Evolutionary conservation across 192 early-diverging fungal genomes (phyloP).

Genomic region (Backusella macrospora): DNA sequence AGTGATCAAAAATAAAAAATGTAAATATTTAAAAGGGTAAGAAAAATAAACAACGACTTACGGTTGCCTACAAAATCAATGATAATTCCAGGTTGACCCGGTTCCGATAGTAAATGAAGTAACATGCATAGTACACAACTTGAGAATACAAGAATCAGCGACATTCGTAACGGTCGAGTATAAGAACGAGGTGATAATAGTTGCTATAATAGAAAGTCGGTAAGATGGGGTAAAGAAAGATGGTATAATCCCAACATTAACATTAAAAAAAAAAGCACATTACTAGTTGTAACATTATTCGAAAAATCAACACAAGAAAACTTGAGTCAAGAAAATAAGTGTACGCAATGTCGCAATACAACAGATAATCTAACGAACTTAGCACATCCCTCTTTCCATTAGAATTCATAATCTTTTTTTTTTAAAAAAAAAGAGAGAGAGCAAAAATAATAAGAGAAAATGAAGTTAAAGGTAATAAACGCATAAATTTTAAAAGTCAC

Average conservation of each 20-base stretch:
- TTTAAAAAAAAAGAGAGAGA: background rate
- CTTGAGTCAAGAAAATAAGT: constrained; percentile 40
- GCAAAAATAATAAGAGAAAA: background rate
- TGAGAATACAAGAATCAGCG: constrained; percentile 26
- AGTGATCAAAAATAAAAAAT: background rate
- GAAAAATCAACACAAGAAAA: constrained; percentile 29
- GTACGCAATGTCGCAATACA: constrained; percentile 42
- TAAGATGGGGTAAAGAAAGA: background rate
- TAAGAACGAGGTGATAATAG: constrained; percentile 35
- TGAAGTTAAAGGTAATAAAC: background rate
- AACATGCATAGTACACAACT: constrained; percentile 29
- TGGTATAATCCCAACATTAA: background rate
- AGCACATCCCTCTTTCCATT: constrained; percentile 36
- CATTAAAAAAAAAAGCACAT: background rate
- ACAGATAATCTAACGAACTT: constrained; percentile 38
- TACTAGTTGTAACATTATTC: constrained; percentile 37
- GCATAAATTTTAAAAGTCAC: background rate
- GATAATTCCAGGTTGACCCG: constrained; percentile 30
- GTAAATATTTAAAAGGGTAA: background rate
- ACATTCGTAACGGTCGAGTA: constrained; percentile 30
- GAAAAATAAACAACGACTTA: constrained; percentile 11
- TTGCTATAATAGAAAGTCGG: constrained; percentile 12
- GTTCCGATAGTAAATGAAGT: constrained; percentile 23
- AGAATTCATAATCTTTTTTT: constrained; percentile 30
- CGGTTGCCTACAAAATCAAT: constrained; percentile 42